Evolutionary conservation across 106 monocot genomes (phyloP), one percentile per base, ranked within the genome.

Genomic region (Dendrobium catenatum): DNA sequence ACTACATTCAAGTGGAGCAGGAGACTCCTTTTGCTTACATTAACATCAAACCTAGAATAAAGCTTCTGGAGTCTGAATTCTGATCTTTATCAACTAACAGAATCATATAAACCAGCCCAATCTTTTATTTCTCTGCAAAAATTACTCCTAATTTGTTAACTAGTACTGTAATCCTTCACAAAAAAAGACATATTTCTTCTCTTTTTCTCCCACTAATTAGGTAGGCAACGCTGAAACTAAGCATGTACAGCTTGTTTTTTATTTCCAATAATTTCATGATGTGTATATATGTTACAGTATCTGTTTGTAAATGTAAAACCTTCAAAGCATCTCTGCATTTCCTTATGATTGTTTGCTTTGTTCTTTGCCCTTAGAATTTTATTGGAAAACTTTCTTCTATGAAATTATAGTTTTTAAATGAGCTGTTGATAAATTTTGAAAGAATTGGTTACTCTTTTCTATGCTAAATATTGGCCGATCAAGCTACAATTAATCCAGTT

Each of bases 1-100:
- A 97, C 78, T 97, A 84, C 79, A 90, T 97, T 42, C 82, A 88
- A 68, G 90, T 91, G 8, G 92, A 94, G 40, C 97, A 97, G 81
- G 86, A 87, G 55, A 82, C 68, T 9, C 85, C 97, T 22, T 94
- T 84, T 22, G 84, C 82, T n/a, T 82, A 75, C 78, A 82, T 97
- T 68, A 88, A 81, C 24, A 85, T 97, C 55, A 89, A 80, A 51
- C 97, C 97, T 72, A 86, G 85, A 79, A 11, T 81, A 78, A 97
- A 88, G 86, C 90, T 97, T 31, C 79, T 92, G 73, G 89, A 94
- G 31, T 86, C 94, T 26, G 94, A 92, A 49, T 92, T 97, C 85
- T 97, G 83, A 92, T 74, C 78, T 72, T 27, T 31, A 9, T 16
- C 10, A 27, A 37, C 13, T 72, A 8, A 37, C 5, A 27, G 13